Base-by-base conservation (phyloP, 768 basidiomycete species). In the Leccinum pellstonianum region DNA sequence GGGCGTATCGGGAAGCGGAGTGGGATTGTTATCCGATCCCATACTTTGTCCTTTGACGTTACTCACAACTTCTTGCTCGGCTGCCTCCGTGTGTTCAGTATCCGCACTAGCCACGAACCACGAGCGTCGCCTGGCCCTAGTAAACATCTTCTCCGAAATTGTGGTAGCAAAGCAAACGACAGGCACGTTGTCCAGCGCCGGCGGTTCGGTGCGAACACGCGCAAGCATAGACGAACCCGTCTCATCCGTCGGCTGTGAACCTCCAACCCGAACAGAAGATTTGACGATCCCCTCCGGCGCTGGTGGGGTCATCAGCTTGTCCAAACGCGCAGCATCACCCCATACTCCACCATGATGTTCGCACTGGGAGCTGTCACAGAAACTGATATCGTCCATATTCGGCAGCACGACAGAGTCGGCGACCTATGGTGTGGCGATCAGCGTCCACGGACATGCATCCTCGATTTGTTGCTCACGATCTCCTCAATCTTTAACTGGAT, bases 351-450 rank as follows among this genome's bases (percentile, higher is more conserved):
- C 96, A 38, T 96, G 86, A 58, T 83, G 86, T 54, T 69, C 66
- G 66, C 83, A 87, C 3, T 70, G 66, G 3, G 68, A 68, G 37
- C 90, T 95, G 72, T 97, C 90, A 72, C 96, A 98, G 81, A 95
- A 98, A 12, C 95, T 81, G 60, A 98, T 90, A 68, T 99, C 97
- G 72, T 99, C 97, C 94, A 98, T 97, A 75, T 97, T 93, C 5
- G 97, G 97, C 71, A 95, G 77, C 19, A 99, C 97, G 19, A 98
- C 84, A 0, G 95, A 95, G 65, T 99, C 96, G 66, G 86, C 83
- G 59, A 98, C 91, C 95, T 98, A 66, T n/a, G 98, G 66, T 17
- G 25, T n/a, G 55, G 60, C 37, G 47, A 38, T 97, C 91, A 87
- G 83, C 55, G 93, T 87, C 91, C 93, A 70, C 17, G n/a, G 6